Evolutionary conservation across 1,284 basidiomycete genomes (phyloP).

Genomic region (Exobasidium cylindrosporum): DNA sequence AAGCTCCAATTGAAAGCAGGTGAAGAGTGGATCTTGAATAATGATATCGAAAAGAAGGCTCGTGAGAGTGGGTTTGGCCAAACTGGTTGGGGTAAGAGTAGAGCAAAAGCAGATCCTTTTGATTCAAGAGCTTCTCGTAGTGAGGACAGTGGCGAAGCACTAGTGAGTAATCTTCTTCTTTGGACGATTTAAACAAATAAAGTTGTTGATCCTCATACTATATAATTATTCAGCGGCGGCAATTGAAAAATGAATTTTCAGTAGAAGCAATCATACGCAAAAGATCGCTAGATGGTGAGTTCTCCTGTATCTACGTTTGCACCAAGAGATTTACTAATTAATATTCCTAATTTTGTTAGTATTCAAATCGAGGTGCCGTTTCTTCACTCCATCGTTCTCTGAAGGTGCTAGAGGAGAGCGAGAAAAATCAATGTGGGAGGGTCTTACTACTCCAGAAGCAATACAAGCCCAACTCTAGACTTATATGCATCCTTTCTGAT

Average conservation of each 20-base stretch:
- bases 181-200: too few species aligned
- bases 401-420: slow-evolving; percentile 22
- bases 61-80: not conserved
- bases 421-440: slow-evolving; percentile 36
- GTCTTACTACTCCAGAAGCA: not conserved
- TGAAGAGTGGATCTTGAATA: slow-evolving; percentile 25
- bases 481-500: too few species aligned
- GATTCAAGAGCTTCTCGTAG: not conserved
- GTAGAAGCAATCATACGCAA: slow-evolving; percentile 43
- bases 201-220: too few species aligned
- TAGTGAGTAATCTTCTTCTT: slow-evolving; percentile 10
- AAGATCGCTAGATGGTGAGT: slow-evolving; percentile 37
- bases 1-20: not conserved
- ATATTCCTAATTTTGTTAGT: slow-evolving; percentile 7
- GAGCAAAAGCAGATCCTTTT: slow-evolving; percentile 15
- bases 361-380: slow-evolving; percentile 42
- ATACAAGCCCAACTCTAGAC: slow-evolving; percentile 1
- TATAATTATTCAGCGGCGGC: slow-evolving; percentile 25
- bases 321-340: not conserved
- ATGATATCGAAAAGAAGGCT: slow-evolving; percentile 23
- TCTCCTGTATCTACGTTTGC: not conserved
- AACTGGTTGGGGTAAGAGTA: slow-evolving; percentile 10
- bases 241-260: slow-evolving; percentile 46
- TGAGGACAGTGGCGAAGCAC: slow-evolving; percentile 8
- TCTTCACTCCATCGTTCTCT: slow-evolving; percentile 26